These are phyloP conservation scores for Paramarasmius palmivorus DNA, from an alignment of 1,284 basidiomycete genomes.

Conservation along the genomic window DNA sequence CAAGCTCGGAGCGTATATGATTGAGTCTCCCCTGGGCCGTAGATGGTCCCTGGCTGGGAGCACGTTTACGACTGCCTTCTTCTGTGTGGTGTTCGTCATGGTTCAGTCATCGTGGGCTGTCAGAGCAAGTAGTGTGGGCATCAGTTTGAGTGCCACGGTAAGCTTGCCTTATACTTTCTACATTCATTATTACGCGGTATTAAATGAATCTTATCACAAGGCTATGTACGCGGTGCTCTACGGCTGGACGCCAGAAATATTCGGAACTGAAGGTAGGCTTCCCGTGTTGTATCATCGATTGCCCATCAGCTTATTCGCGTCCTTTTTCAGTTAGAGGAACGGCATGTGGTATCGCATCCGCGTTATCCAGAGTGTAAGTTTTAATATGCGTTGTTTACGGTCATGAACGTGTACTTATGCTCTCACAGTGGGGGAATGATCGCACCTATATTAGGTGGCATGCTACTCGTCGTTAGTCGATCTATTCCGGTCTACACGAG, in stretches of 20 bases:
- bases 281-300: background rate
- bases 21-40: constrained; percentile 76
- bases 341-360: constrained; percentile 89
- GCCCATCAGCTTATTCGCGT: background rate
- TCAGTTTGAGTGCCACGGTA: constrained; percentile 81
- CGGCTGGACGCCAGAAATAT: constrained; percentile 91
- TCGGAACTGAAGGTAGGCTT: constrained; percentile 69
- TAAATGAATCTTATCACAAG: constrained; percentile 31
- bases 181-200: background rate
- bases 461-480: constrained; percentile 70
- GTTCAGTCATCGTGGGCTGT: constrained; percentile 66
- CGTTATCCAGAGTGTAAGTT: constrained; percentile 81
- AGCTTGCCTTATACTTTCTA: constrained; percentile 23
- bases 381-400: background rate
- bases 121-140: constrained; percentile 77
- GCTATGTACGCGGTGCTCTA: constrained; percentile 92
- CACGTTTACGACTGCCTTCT: constrained; percentile 80
- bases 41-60: constrained; percentile 79
- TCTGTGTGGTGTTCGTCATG: constrained; percentile 74
- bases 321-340: constrained; percentile 73
- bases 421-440: constrained; percentile 81
- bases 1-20: constrained; percentile 87
- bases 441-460: constrained; percentile 83
- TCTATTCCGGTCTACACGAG: constrained; percentile 82
- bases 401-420: constrained; percentile 9